phyloP scores from a whole-genome alignment of 768 basidiomycete species.

The Russula abietina region DNA sequence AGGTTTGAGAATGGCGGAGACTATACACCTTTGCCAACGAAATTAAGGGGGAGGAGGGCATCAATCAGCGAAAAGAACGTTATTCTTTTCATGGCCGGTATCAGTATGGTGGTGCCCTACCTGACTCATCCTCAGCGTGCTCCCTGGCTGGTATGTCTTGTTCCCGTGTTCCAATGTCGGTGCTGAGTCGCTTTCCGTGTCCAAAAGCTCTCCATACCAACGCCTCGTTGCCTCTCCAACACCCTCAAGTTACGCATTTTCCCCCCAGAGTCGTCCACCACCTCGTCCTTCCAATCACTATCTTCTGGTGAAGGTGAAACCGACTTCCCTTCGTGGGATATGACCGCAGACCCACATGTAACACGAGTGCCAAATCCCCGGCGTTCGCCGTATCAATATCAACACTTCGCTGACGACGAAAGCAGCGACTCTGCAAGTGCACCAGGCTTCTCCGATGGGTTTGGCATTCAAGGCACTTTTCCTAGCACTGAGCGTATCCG shows the following conservation, averaged over 20 bases:
- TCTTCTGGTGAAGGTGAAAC: conserved; percentile 60
- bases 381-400: conserved; percentile 51
- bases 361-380: conserved; percentile 47
- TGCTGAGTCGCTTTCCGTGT: conserved; percentile 3
- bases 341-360: conserved; percentile 72
- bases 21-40: conserved; percentile 19
- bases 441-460: conserved; percentile 51
- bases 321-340: conserved; percentile 63
- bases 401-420: conserved; percentile 75
- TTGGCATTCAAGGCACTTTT: conserved; percentile 70
- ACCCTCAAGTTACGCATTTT: conserved; percentile 69
- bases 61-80: conserved; percentile 56
- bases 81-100: conserved; percentile 74
- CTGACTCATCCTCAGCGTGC: conserved; percentile 59
- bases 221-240: conserved; percentile 73
- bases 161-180: background rate
- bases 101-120: conserved; percentile 72
- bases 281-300: conserved; percentile 64
- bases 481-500: conserved; percentile 71
- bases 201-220: conserved; percentile 64
- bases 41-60: conserved; percentile 35
- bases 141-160: conserved; percentile 59
- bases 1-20: conserved; percentile 18
- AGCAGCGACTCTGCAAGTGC: conserved; percentile 64
- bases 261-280: conserved; percentile 43